Evolutionary conservation across 805 yeast species (phyloP), one percentile per base, ranked within the genome.

Genomic region (Komagataella mondaviorum): DNA sequence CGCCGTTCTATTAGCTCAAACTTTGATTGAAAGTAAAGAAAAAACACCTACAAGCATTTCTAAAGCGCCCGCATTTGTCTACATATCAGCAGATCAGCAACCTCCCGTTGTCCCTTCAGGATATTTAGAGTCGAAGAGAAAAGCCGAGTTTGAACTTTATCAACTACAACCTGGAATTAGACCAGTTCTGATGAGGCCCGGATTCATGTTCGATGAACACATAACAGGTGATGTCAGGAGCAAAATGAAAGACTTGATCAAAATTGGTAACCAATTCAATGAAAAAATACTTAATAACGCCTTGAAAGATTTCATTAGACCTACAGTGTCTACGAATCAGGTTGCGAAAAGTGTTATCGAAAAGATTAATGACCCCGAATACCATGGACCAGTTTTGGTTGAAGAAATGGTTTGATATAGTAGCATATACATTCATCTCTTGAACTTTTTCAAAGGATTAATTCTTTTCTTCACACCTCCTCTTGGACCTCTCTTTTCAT

Each of bases 11-110:
- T 64, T 85, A 17, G 90, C 88, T 0, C 77, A 77, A 48, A 70
- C 83, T 0, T 75, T 78, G n/a, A 55, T 55, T 12, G 63, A 57
- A 44, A 22, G 24, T 16, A 54, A 55, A 54, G 53, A 48, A 46
- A 54, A 55, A 18, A 52, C 52, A 2, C 23, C 48, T n/a, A 30
- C 10, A 30, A 30, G 39, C 39, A 30, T 30, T 30, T 30, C 39
- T 30, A 30, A 30, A 14, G 39, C 39, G 14, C 44, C 36, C 17
- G 66, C 78, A 6, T 83, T 83, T 60, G 88, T 85, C 0, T 89
- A 87, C 59, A 74, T 89, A 1, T 86, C 95, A 0, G 96, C 96
- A 1, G 95, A 87, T 57, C 66, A 71, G 49, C 82, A 83, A 51
- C 76, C 79, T 50, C 88, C 90, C 0, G 65, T 83, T 20, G 67